A percentile compares a stretch with the other conserved stretches of the same genome.
Conservation (phyloP, 768 basidiomycete genomes). For the Boletus rubroflammeus region DNA sequence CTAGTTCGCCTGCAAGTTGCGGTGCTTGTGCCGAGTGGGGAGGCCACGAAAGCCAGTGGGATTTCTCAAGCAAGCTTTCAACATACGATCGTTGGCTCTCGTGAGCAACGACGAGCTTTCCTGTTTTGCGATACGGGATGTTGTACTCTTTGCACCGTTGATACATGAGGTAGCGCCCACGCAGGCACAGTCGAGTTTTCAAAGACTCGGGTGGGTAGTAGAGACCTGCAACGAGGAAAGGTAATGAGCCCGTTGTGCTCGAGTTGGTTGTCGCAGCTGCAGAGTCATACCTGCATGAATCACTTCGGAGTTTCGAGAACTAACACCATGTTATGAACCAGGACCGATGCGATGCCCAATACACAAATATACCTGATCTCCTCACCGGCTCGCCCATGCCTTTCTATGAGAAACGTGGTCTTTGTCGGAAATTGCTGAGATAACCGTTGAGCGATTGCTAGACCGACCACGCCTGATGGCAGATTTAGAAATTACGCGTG, state of each 20-base stretch:
- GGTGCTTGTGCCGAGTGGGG: slow-evolving; percentile 31
- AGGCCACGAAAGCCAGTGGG: slow-evolving; percentile 51
- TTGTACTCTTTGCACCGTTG: slow-evolving; percentile 58
- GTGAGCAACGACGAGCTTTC: slow-evolving; percentile 88
- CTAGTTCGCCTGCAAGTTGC: slow-evolving; percentile 27
- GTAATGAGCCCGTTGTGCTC: background rate
- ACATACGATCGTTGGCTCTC: slow-evolving; percentile 68
- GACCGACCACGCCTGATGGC: slow-evolving; percentile 70
- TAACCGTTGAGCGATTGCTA: slow-evolving; percentile 80
- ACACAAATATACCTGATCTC: slow-evolving; percentile 65
- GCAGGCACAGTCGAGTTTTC: slow-evolving; percentile 82
- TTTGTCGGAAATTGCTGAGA: slow-evolving; percentile 58
- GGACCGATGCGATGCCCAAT: background rate
- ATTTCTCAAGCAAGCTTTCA: slow-evolving; percentile 61
- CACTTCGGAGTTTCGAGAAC: slow-evolving; percentile 93
- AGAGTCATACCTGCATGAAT: slow-evolving; percentile 71
- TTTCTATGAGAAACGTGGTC: slow-evolving; percentile 78
- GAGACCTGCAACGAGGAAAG: slow-evolving; percentile 46
- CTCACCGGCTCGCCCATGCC: slow-evolving; percentile 71
- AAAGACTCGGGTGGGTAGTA: slow-evolving; percentile 82
- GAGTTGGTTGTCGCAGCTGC: background rate
- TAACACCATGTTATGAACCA: slow-evolving; percentile 25
- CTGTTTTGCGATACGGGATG: slow-evolving; percentile 69
- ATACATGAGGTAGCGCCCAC: slow-evolving; percentile 84
- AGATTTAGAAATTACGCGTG: background rate